These are phyloP conservation scores for Ganoderma boninense DNA, from an alignment of 1,284 basidiomycete species.

Conservation along the genomic window DNA sequence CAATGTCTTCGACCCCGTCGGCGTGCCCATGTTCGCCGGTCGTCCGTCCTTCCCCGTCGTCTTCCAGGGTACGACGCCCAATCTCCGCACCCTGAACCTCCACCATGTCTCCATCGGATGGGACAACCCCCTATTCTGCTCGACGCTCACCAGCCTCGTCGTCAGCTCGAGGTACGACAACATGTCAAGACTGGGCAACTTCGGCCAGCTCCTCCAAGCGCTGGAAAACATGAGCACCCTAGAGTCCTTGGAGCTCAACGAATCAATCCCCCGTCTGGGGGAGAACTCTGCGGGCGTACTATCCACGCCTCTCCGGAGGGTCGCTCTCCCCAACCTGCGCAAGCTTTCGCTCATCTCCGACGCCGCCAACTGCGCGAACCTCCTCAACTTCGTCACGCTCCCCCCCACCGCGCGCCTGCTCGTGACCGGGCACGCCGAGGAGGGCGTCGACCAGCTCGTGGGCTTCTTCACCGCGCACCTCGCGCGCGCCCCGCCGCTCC, in stretches of 20 bases:
- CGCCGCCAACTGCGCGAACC: constrained; percentile 23
- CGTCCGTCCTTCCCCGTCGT: constrained; percentile 8
- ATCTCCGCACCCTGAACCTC: constrained; percentile 19
- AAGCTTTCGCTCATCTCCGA: constrained; percentile 10
- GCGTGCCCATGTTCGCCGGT: background rate
- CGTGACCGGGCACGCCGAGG: constrained; percentile 2
- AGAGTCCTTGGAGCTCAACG: constrained; percentile 14
- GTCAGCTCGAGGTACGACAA: background rate
- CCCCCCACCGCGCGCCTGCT: constrained; percentile 1
- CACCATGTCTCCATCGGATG: constrained; percentile 14
- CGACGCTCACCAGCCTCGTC: constrained; percentile 12
- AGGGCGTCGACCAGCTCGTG: constrained; percentile 11
- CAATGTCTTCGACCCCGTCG: constrained; percentile 1
- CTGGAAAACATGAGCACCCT: constrained; percentile 18
- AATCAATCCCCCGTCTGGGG: constrained; percentile 21
- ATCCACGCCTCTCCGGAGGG: background rate
- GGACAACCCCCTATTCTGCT: constrained; percentile 22
- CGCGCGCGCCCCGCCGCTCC: constrained; percentile 15
- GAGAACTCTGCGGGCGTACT: background rate
- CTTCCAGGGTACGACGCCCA: constrained; percentile 16
- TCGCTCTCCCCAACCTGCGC: constrained; percentile 1
- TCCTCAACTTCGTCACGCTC: constrained; percentile 20
- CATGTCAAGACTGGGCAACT: background rate
- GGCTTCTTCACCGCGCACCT: constrained; percentile 11
- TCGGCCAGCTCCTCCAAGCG: constrained; percentile 14